phyloP scores from a whole-genome alignment of 139 green algal genomes.

The Yamagishiella unicocca region DNA sequence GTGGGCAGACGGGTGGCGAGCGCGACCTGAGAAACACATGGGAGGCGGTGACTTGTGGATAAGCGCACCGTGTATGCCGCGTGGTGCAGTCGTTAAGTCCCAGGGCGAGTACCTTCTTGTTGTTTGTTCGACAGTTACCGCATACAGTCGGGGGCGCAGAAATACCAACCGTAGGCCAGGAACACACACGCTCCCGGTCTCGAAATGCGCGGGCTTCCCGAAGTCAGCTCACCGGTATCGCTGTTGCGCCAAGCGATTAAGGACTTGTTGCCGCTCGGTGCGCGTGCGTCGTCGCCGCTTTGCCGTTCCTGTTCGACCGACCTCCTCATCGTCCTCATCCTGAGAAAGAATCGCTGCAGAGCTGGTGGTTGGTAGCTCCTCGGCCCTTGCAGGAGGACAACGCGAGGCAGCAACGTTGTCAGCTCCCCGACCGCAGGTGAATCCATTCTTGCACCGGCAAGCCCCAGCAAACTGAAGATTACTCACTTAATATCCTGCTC shows the following conservation, averaged over 20 bases:
- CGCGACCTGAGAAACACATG: too few relatives aligned
- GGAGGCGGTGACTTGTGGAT: too few relatives aligned
- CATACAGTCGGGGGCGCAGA: too few relatives aligned
- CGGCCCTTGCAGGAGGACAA: not conserved
- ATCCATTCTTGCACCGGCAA: too few relatives aligned
- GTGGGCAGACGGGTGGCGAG: too few relatives aligned
- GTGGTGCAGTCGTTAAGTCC: too few relatives aligned
- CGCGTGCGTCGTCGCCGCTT: constrained; percentile 57
- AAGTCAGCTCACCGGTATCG: constrained; percentile 59
- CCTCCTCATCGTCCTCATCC: constrained; percentile 31
- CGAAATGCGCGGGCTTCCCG: not conserved
- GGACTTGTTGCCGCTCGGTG: constrained; percentile 63
- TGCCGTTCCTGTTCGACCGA: not conserved
- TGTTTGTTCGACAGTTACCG: too few relatives aligned
- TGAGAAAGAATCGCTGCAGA: not conserved
- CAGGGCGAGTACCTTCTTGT: too few relatives aligned
- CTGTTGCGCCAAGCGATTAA: constrained; percentile 65
- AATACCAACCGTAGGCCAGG: too few relatives aligned
- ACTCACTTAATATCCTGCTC: constrained; percentile 27
- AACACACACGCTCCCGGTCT: too few relatives aligned
- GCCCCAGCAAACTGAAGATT: not conserved
- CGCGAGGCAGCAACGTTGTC: not conserved
- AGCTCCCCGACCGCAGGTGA: too few relatives aligned
- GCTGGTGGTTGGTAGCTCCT: not conserved
- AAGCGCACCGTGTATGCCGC: not conserved